phyloP scores from a whole-genome alignment of 345 rosid species.

The Pelargonium nanum region DNA sequence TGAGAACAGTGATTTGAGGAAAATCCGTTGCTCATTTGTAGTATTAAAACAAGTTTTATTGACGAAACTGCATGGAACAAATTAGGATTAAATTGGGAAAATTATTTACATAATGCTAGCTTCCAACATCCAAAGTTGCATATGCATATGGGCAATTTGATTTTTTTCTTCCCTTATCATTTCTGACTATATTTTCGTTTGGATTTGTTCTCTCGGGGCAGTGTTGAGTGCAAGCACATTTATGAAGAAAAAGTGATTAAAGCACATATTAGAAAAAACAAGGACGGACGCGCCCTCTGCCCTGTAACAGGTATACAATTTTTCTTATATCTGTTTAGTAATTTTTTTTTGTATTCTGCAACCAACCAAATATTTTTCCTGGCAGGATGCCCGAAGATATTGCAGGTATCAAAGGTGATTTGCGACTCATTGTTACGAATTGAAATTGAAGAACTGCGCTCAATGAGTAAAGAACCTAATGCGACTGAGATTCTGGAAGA shows the following conservation, averaged over 20 bases:
- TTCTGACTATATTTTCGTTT: background rate
- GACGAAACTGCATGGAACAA: no score
- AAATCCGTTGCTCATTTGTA: background rate
- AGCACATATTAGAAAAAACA: constrained; percentile 29
- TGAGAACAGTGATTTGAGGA: background rate
- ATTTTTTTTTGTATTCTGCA: background rate
- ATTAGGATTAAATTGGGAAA: no score
- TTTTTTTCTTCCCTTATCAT: background rate
- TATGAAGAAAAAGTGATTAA: constrained; percentile 52
- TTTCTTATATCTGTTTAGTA: background rate
- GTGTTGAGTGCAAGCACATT: constrained; percentile 79
- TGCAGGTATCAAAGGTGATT: constrained; percentile 34
- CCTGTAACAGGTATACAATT: constrained; percentile 56
- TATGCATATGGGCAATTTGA: background rate
- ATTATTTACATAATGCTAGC: no score
- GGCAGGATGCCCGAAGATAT: constrained; percentile 58
- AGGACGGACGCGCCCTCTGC: constrained; percentile 31
- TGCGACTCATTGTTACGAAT: constrained; percentile 48
- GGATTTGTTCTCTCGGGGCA: constrained; percentile 24
- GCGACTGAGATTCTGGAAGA: constrained; percentile 54
- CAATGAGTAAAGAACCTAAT: constrained; percentile 29
- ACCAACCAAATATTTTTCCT: constrained; percentile 5
- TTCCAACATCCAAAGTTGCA: no score
- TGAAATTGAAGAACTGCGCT: constrained; percentile 70
- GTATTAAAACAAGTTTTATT: no score